Conservation (phyloP, 2,329 filamentous ascomycete species). For the Ophiocordyceps polyrhachis-furcata region DNA sequence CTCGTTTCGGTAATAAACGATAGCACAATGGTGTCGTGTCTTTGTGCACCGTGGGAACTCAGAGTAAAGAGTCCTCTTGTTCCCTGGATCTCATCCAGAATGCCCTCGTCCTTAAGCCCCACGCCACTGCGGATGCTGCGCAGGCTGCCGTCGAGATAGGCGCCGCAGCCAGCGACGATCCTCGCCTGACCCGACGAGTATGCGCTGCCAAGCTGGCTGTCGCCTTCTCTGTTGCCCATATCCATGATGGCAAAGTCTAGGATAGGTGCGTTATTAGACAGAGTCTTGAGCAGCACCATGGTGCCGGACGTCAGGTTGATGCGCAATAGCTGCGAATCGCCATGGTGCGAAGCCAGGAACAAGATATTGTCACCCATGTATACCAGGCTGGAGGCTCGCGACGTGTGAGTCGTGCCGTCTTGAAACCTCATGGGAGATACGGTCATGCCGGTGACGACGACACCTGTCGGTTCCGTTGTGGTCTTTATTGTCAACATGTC, state of each 20-base stretch:
- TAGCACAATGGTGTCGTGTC: constrained; percentile 54
- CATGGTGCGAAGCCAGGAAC: constrained; percentile 83
- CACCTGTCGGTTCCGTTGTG: constrained; percentile 41
- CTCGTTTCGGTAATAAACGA: constrained; percentile 73
- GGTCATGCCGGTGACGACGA: constrained; percentile 53
- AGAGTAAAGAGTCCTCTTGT: constrained; percentile 58
- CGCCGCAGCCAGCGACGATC: constrained; percentile 83
- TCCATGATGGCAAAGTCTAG: constrained; percentile 94
- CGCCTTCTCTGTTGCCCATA: constrained; percentile 67
- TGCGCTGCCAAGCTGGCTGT: constrained; percentile 58
- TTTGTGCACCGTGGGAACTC: constrained; percentile 25
- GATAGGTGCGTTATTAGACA: constrained; percentile 68
- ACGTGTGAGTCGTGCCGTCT: constrained; percentile 27
- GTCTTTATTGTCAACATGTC: constrained; percentile 69
- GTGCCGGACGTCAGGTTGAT: constrained; percentile 24
- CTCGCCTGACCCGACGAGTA: constrained; percentile 91
- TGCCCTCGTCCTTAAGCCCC: constrained; percentile 70
- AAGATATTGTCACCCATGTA: constrained; percentile 57
- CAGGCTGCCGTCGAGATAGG: constrained; percentile 72
- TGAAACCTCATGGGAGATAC: constrained; percentile 28
- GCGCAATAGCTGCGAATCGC: constrained; percentile 69
- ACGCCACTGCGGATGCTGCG: constrained; percentile 87
- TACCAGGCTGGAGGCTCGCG: constrained; percentile 59
- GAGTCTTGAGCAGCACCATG: constrained; percentile 50
- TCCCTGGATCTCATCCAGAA: constrained; percentile 60